A percentile compares a stretch with the other conserved stretches of the same genome.
Evolutionary conservation across 108 stramenopile species (phyloP).

Genomic region (Skeletonema grethae): DNA sequence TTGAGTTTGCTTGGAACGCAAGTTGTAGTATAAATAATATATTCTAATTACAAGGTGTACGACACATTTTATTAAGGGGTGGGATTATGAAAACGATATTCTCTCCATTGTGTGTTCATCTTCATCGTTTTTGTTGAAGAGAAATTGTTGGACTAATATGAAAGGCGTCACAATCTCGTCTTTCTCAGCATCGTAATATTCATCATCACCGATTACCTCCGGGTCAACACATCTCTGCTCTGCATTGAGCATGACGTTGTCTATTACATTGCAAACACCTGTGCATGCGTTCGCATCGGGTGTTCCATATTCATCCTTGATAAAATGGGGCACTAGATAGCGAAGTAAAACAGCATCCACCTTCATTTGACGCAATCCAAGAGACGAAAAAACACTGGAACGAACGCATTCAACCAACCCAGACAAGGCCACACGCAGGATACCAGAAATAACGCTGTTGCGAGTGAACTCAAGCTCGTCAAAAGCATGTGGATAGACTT

Average conservation of each 20-base stretch:
- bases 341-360: conserved; percentile 77
- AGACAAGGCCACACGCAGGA: conserved; percentile 67
- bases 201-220: conserved; percentile 44
- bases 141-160: conserved; percentile 34
- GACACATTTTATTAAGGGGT: no score
- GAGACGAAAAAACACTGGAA: conserved; percentile 53
- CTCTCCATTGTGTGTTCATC: conserved; percentile 11
- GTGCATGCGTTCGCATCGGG: conserved; percentile 54
- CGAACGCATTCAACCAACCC: conserved; percentile 68
- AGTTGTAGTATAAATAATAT: conserved; percentile 63
- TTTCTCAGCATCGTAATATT: conserved; percentile 51
- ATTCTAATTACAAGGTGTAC: no score
- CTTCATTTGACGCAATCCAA: conserved; percentile 73
- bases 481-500: conserved; percentile 65
- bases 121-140: neutral
- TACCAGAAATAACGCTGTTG: conserved; percentile 59
- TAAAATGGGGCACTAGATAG: conserved; percentile 75
- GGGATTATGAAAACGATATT: conserved; percentile 19
- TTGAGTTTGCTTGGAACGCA: conserved; percentile 88
- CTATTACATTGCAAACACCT: conserved; percentile 46
- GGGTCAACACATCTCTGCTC: conserved; percentile 56
- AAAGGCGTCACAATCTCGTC: conserved; percentile 52
- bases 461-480: conserved; percentile 54
- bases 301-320: conserved; percentile 65
- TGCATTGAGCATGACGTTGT: conserved; percentile 55